Conservation (phyloP, 176 grass and related monocot genomes). For the Rhynchospora breviuscula region DNA sequence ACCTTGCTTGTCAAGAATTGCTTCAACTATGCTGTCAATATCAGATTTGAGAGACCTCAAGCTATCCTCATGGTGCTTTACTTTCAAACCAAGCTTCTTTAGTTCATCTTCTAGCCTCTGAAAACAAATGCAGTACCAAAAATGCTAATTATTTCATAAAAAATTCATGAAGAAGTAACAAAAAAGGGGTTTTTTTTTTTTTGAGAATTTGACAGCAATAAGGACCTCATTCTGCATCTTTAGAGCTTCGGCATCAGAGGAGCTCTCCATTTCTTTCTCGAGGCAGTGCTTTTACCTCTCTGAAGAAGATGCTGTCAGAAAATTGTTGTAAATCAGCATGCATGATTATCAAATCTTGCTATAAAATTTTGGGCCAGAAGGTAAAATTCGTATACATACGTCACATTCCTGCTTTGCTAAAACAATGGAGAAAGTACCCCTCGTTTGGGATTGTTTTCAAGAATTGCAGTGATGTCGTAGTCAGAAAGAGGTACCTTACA, state of each 20-base stretch:
- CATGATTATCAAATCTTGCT: background rate
- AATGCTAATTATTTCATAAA: background rate
- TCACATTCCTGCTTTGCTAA: background rate
- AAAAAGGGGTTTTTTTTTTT: background rate
- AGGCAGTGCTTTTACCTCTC: background rate
- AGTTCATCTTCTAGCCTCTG: slow-evolving; percentile 65
- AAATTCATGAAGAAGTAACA: slow-evolving; percentile 8
- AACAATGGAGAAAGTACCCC: background rate
- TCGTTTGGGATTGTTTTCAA: too few species aligned
- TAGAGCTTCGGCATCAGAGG: background rate
- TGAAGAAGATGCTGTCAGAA: background rate
- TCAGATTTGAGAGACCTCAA: slow-evolving; percentile 54
- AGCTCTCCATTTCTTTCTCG: background rate
- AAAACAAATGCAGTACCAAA: slow-evolving; percentile 8
- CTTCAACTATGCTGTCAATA: slow-evolving; percentile 35
- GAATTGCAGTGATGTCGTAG: too few species aligned
- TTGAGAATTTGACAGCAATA: background rate
- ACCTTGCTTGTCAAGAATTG: slow-evolving; percentile 45
- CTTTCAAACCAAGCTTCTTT: slow-evolving; percentile 44
- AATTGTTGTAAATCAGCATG: background rate
- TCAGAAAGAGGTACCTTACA: too few species aligned
- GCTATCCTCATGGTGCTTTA: slow-evolving; percentile 65
- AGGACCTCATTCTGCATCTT: background rate
- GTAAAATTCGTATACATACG: background rate
- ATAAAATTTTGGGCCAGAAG: too few species aligned